Base-by-base conservation (phyloP, 176 grass and related monocot species). In the Eremochloa ophiuroides region DNA sequence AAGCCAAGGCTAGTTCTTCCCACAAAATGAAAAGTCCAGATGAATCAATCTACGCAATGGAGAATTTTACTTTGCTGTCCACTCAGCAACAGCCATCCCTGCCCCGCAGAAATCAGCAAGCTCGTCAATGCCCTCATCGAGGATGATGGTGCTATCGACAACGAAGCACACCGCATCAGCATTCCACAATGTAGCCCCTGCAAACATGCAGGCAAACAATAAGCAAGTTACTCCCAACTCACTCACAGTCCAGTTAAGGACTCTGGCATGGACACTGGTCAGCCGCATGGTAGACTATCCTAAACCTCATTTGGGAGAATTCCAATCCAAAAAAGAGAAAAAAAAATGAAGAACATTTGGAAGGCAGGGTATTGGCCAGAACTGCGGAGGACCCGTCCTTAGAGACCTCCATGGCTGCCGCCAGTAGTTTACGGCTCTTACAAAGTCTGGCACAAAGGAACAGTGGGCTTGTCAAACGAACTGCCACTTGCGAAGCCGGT, bases 61-160 rank as follows among this genome's bases (percentile, higher is more conserved):
- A n/a, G 17, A 6, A 65, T 7, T n/a, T 90, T 85, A 95, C 92
- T 83, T 94, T 33, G 80, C 77, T 34, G 92, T 94, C 96, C 96
- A 98, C 48, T 95, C 93, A 9, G 92, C 93, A 25, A 98, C 96
- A 53, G 88, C 92, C 65, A 82, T 86, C 50, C 95, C 90, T 37
- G 90, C 90, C 9, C 90, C 93, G 8, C 88, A 95, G 61, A 98
- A 98, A 71, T 93, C 88, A 2, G 93, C 90, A 39, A 95, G 92
- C 75, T 95, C 96, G 69, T 98, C 90, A 2, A 95, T 98, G 70
- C 93, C 96, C 77, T 98, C 93, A 56, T 98, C 93, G 55, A 95
- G 38, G 79, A 93, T 93, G 47, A 95, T 84, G 3, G 93, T 98
- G 82, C 95, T 98, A 77, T 98, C 95, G 3, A 98, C 95, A 86